These are phyloP conservation scores for Daldinia vernicosa DNA, from an alignment of 495 filamentous ascomycete species.

Conservation along the genomic window DNA sequence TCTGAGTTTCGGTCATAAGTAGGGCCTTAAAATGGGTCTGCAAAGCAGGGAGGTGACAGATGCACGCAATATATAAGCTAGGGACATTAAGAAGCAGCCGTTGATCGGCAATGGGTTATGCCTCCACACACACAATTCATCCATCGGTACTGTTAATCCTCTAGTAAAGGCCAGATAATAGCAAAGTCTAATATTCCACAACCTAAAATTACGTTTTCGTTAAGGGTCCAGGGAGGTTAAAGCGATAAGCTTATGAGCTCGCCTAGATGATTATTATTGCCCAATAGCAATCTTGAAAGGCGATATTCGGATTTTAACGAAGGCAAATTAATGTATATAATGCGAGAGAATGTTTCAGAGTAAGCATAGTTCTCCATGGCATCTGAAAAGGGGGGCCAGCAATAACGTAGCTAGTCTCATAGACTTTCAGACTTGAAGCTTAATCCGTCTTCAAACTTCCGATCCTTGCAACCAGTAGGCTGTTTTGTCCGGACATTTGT, in stretches of 20 bases:
- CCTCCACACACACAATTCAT: neutral
- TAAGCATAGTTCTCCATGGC: constrained; percentile 6
- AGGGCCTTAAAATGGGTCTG: neutral
- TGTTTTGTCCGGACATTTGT: too few relatives aligned
- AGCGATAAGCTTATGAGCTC: neutral
- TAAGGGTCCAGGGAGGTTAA: neutral
- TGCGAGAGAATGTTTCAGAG: constrained; percentile 20
- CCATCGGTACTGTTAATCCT: neutral
- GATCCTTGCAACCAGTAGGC: too few relatives aligned
- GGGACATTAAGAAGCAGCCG: neutral
- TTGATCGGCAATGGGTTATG: neutral
- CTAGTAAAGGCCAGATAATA: neutral
- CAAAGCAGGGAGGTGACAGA: constrained; percentile 4
- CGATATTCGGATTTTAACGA: neutral
- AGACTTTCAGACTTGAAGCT: neutral
- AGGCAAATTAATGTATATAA: constrained; percentile 3
- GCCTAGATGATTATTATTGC: neutral
- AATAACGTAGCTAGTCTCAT: neutral
- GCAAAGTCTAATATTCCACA: neutral
- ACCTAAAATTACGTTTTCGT: neutral
- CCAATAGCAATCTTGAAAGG: neutral
- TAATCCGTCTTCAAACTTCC: neutral
- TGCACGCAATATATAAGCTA: neutral
- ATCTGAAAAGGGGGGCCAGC: constrained; percentile 15
- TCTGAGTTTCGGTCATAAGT: constrained; percentile 1